Percentiles rank a stretch among this genome's conserved stretches.
Conservation (phyloP, 441 rosid species). For the Croton laevigatus region DNA sequence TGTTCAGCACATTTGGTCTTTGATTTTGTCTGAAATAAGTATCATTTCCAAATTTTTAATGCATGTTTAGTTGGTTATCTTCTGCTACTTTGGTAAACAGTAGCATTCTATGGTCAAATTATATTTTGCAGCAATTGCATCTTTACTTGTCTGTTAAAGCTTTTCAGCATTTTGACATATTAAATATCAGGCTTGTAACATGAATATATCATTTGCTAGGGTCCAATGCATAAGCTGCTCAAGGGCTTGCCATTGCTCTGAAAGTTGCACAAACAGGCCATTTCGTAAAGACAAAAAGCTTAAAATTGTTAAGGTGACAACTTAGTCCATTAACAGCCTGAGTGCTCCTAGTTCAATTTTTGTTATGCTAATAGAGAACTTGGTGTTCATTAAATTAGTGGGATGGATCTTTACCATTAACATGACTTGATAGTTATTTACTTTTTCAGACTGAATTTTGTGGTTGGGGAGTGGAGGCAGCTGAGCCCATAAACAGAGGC, state of each 20-base stretch:
- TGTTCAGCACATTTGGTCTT: background rate
- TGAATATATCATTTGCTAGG: constrained; percentile 32
- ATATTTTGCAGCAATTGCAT: constrained; percentile 3
- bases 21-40: background rate
- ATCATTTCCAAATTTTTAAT: background rate
- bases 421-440: constrained; percentile 16
- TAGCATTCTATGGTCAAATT: background rate
- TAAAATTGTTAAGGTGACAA: constrained; percentile 69
- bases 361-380: background rate
- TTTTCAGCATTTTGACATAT: constrained; percentile 2
- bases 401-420: background rate
- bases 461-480: constrained; percentile 99
- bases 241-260: constrained; percentile 76
- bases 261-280: constrained; percentile 86
- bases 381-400: background rate
- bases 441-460: constrained; percentile 71
- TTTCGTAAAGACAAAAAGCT: constrained; percentile 88
- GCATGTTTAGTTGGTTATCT: background rate
- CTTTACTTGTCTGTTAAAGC: background rate
- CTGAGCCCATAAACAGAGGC: constrained; percentile 67
- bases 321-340: background rate
- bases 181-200: background rate
- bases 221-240: constrained; percentile 95
- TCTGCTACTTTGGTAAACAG: background rate
- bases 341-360: background rate